phyloP scores from a whole-genome alignment of 805 yeast species.

The Saccharomycopsis oosterbeekiorum region DNA sequence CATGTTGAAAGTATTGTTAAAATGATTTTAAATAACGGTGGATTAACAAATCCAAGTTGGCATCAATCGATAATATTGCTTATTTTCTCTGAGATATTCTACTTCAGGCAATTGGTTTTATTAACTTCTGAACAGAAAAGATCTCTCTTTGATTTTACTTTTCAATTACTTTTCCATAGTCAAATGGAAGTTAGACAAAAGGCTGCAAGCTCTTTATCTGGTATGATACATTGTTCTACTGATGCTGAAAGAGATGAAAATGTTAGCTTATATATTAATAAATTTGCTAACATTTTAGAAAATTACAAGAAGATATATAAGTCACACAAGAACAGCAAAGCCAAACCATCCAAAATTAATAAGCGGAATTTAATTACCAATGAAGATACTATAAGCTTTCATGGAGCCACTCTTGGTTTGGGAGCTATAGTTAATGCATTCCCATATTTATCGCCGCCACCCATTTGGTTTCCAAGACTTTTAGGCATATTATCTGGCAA shows the following conservation, averaged over 20 bases:
- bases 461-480: constrained; percentile 75
- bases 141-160: constrained; percentile 41
- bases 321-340: constrained; percentile 20
- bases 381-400: constrained; percentile 42
- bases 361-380: constrained; percentile 25
- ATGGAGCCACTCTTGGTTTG: constrained; percentile 81
- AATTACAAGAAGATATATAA: constrained; percentile 22
- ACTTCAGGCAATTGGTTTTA: constrained; percentile 54
- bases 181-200: constrained; percentile 68
- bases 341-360: constrained; percentile 4
- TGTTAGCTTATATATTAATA: constrained; percentile 33
- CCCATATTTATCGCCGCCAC: constrained; percentile 87
- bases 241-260: constrained; percentile 30
- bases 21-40: constrained; percentile 33
- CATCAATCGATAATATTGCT: constrained; percentile 60
- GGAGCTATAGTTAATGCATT: constrained; percentile 86
- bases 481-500: constrained; percentile 60
- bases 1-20: constrained; percentile 34
- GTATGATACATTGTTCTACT: constrained; percentile 56
- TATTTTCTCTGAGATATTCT: constrained; percentile 62
- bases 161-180: constrained; percentile 44
- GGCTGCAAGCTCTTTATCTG: constrained; percentile 67
- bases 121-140: constrained; percentile 39
- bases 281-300: constrained; percentile 35
- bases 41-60: constrained; percentile 32